phyloP scores from a whole-genome alignment of 1,284 basidiomycete genomes.

The Rhodotorula sp. region DNA sequence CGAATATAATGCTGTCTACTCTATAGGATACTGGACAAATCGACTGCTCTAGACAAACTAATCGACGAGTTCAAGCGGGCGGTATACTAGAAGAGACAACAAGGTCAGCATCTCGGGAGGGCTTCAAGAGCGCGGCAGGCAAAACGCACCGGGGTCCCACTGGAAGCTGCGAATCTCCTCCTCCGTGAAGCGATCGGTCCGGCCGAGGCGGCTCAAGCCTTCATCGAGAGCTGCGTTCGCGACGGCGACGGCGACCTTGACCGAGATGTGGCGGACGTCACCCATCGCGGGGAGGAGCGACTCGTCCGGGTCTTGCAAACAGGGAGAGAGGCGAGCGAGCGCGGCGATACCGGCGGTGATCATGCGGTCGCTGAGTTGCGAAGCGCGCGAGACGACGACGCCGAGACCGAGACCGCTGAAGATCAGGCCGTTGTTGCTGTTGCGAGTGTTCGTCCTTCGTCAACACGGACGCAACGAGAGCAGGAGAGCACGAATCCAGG shows the following conservation, averaged over 20 bases:
- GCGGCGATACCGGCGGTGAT: slow-evolving; percentile 70
- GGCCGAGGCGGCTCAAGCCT: slow-evolving; percentile 63
- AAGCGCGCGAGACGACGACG: slow-evolving; percentile 57
- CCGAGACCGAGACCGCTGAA: slow-evolving; percentile 63
- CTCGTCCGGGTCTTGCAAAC: slow-evolving; percentile 62
- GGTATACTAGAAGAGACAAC: slow-evolving; percentile 16
- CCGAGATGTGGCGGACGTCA: slow-evolving; percentile 67
- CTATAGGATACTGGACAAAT: no score
- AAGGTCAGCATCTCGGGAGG: no score
- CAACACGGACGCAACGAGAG: no score
- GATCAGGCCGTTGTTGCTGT: slow-evolving; percentile 61
- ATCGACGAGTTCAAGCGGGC: slow-evolving; percentile 30
- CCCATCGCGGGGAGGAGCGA: slow-evolving; percentile 69
- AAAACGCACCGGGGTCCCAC: slow-evolving; percentile 35
- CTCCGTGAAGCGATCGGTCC: slow-evolving; percentile 59
- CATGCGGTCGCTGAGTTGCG: slow-evolving; percentile 68
- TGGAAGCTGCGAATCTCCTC: slow-evolving; percentile 25
- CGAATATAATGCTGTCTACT: no score
- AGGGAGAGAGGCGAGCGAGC: slow-evolving; percentile 73
- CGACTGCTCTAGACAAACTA: no score
- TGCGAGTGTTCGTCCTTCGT: no score
- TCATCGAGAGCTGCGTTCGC: slow-evolving; percentile 72
- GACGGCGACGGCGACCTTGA: slow-evolving; percentile 75
- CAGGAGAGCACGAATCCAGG: background rate
- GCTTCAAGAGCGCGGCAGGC: background rate